Evolutionary conservation across 2,329 filamentous ascomycete genomes (phyloP), one percentile per base, ranked within the genome.

Genomic region (Cladosporium sp.): DNA sequence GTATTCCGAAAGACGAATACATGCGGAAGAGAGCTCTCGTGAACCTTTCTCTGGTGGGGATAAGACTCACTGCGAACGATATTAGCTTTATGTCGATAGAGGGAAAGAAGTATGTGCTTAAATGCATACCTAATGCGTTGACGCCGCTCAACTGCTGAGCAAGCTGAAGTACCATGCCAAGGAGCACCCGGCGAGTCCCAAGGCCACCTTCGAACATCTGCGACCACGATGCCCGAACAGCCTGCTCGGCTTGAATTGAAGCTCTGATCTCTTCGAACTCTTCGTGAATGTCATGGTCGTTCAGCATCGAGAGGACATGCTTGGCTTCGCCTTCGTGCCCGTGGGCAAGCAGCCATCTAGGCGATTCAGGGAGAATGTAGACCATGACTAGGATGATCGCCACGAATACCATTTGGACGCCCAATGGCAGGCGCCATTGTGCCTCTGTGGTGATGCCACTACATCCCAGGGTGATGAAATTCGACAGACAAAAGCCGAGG

Each of bases 131-230:
- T 11, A 55, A 75, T 2, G 77, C 77, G 55, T 80, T 80, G 60
- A 85, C 86, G 0, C 85, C 85, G 26, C 81, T 82, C 4, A 88
- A 78, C 69, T 89, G 87, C 73, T 88, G 86, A 81, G 67, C 66
- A 24, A 67, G 47, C 63, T 73, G 71, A 3, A 73, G 65, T 15
- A 70, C 60, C 64, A 73, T 71, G 4, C 71, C 71, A 14, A 73
- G 65, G 1, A 71, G 55, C 3, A 72, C 66, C 12, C 72, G 52
- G 21, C 71, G 62, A 5, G 69, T 69, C 18, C 69, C 66, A 21
- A 70, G 65, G 8, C 71, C 72, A 3, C 68, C 69, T 18, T 60
- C 65, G 47, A 72, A 69, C n/a, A 73, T 64, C 54, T 73, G 69
- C 15, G 66, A 67, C 69, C 70, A 72, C 2, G 67, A 70, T 15